Evolutionary conservation across 495 filamentous ascomycete species (phyloP).

Genomic region (Penicillium bovifimosum): DNA sequence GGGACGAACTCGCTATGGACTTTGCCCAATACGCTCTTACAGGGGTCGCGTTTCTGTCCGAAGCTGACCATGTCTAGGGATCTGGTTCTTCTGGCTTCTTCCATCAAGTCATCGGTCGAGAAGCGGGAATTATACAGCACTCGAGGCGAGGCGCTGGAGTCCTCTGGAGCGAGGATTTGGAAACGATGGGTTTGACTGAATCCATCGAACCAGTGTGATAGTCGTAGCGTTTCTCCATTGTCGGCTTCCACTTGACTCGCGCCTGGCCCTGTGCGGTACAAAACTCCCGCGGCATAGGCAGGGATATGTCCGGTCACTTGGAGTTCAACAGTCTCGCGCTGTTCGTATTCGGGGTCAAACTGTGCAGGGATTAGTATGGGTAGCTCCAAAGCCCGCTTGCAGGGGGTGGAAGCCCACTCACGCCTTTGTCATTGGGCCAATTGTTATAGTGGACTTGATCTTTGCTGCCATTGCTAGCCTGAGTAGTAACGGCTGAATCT

Average conservation of each 20-base stretch:
- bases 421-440: slow-evolving; percentile 26
- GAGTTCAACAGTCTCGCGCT: slow-evolving; percentile 44
- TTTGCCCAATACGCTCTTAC: slow-evolving; percentile 61
- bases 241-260: slow-evolving; percentile 51
- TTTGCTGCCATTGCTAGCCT: background rate
- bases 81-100: slow-evolving; percentile 51
- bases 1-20: slow-evolving; percentile 50
- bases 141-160: slow-evolving; percentile 20
- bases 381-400: background rate
- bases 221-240: slow-evolving; percentile 47
- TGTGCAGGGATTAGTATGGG: slow-evolving; percentile 15
- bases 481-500: background rate
- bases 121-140: slow-evolving; percentile 71
- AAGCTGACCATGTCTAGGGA: slow-evolving; percentile 45
- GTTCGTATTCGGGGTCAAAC: slow-evolving; percentile 49
- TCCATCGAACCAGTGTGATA: slow-evolving; percentile 77
- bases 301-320: slow-evolving; percentile 45
- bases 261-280: slow-evolving; percentile 72
- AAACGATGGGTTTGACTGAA: slow-evolving; percentile 71
- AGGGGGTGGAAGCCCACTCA: background rate
- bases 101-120: slow-evolving; percentile 51
- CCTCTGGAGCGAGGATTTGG: slow-evolving; percentile 45
- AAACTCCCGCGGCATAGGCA: slow-evolving; percentile 50
- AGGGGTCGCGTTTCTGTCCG: slow-evolving; percentile 61
- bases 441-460: slow-evolving; percentile 15